Evolutionary conservation across 208 protist genomes (phyloP).

Genomic region (Leptomonas pyrrhocoris): DNA sequence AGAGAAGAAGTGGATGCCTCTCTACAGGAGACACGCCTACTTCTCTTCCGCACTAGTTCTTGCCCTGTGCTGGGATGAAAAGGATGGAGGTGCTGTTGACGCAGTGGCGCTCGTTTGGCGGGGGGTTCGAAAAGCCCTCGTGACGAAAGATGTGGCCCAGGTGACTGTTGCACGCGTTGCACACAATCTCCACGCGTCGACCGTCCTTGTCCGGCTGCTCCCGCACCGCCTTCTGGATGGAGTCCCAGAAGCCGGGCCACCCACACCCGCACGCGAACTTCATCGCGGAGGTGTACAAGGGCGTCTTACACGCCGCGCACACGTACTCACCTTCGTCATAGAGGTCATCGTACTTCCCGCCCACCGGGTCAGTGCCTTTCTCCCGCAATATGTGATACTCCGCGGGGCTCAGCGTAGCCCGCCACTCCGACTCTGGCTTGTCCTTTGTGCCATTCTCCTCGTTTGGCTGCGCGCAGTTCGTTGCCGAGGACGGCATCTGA

Average conservation of each 20-base stretch:
- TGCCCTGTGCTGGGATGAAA: slow-evolving; percentile 42
- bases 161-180: slow-evolving; percentile 91
- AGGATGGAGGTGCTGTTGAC: slow-evolving; percentile 82
- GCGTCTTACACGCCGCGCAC: slow-evolving; percentile 80
- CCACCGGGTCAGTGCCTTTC: slow-evolving; percentile 78
- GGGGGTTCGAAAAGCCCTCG: slow-evolving; percentile 87
- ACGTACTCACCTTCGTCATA: slow-evolving; percentile 76
- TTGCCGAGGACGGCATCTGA: slow-evolving; percentile 28
- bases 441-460: slow-evolving; percentile 77
- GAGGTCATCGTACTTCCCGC: slow-evolving; percentile 62
- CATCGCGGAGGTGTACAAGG: slow-evolving; percentile 84
- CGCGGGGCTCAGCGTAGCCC: slow-evolving; percentile 42
- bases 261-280: slow-evolving; percentile 91
- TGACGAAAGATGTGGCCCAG: slow-evolving; percentile 93
- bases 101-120: slow-evolving; percentile 92
- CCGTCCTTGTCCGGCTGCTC: slow-evolving; percentile 80
- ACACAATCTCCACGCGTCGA: slow-evolving; percentile 89
- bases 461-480: slow-evolving; percentile 55
- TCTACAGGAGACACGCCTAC: background rate
- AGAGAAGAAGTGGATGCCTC: too few species aligned
- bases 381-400: slow-evolving; percentile 76
- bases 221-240: slow-evolving; percentile 72
- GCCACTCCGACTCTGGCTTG: slow-evolving; percentile 69
- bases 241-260: slow-evolving; percentile 91
- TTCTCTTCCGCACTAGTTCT: background rate